phyloP scores from a whole-genome alignment of 495 filamentous ascomycete species.

The Tetracladium marchalianum region DNA sequence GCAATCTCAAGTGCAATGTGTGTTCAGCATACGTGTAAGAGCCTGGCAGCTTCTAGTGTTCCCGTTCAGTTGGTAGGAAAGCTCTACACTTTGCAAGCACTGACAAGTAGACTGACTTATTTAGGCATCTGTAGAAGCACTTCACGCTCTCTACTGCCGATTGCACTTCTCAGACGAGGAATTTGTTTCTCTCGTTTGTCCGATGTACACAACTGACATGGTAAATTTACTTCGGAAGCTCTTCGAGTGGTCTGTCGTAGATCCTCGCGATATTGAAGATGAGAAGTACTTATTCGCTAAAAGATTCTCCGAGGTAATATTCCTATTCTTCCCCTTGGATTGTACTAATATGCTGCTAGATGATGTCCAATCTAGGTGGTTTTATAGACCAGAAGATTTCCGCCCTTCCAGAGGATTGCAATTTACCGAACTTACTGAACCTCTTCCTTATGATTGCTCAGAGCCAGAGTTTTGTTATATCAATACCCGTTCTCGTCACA shows the following conservation, averaged over 20 bases:
- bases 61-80: slow-evolving; percentile 58
- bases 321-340: background rate
- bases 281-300: slow-evolving; percentile 86
- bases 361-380: slow-evolving; percentile 74
- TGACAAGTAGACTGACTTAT: slow-evolving; percentile 18
- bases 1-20: slow-evolving; percentile 61
- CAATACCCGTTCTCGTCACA: slow-evolving; percentile 81
- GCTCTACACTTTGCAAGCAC: slow-evolving; percentile 7
- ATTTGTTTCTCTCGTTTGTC: slow-evolving; percentile 65
- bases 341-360: slow-evolving; percentile 35
- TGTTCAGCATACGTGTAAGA: slow-evolving; percentile 61
- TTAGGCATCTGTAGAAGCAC: slow-evolving; percentile 72
- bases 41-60: slow-evolving; percentile 62
- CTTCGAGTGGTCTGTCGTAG: slow-evolving; percentile 74
- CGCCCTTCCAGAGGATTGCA: slow-evolving; percentile 45
- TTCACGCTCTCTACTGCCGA: slow-evolving; percentile 73
- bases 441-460: slow-evolving; percentile 71
- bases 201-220: slow-evolving; percentile 63
- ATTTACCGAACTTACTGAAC: slow-evolving; percentile 68
- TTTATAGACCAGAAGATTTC: slow-evolving; percentile 70
- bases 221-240: slow-evolving; percentile 64
- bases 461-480: slow-evolving; percentile 80
- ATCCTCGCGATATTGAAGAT: slow-evolving; percentile 73
- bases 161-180: slow-evolving; percentile 66
- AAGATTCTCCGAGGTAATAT: slow-evolving; percentile 76